Evolutionary conservation across 2,329 filamentous ascomycete genomes (phyloP).

Genomic region (Lasiodiplodia sp.): DNA sequence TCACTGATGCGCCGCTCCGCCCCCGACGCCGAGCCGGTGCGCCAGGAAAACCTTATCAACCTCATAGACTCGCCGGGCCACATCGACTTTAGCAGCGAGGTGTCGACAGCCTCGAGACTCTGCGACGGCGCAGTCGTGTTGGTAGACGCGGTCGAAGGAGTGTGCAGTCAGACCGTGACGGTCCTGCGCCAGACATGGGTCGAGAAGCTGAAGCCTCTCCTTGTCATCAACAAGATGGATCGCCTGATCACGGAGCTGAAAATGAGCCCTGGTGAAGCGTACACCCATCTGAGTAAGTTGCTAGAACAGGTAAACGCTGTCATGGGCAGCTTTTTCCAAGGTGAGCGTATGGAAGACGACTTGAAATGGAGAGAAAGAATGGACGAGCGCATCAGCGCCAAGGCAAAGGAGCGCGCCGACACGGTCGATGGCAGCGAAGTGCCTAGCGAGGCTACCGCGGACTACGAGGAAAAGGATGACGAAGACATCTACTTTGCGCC

Average conservation of each 20-base stretch:
- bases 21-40: conserved; percentile 71
- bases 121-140: conserved; percentile 95
- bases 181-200: conserved; percentile 94
- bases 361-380: conserved; percentile 93
- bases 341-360: conserved; percentile 98
- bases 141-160: conserved; percentile 95
- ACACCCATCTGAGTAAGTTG: conserved; percentile 85
- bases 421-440: conserved; percentile 56
- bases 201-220: conserved; percentile 90
- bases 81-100: conserved; percentile 98
- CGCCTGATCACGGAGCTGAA: conserved; percentile 91
- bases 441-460: conserved; percentile 57
- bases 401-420: conserved; percentile 59
- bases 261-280: conserved; percentile 90
- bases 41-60: conserved; percentile 94
- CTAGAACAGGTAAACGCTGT: conserved; percentile 97
- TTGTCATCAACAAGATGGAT: conserved; percentile 99
- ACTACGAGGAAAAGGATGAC: conserved; percentile 90
- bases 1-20: conserved; percentile 81
- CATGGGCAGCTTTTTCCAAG: conserved; percentile 95
- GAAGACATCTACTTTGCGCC: conserved; percentile 98
- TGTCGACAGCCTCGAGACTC: conserved; percentile 91
- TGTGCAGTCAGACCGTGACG: conserved; percentile 98
- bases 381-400: conserved; percentile 82
- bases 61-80: conserved; percentile 97